Evolutionary conservation across 1,284 basidiomycete genomes (phyloP), one percentile per base, ranked within the genome.

Genomic region (Apiotrichum veenhuisii): DNA sequence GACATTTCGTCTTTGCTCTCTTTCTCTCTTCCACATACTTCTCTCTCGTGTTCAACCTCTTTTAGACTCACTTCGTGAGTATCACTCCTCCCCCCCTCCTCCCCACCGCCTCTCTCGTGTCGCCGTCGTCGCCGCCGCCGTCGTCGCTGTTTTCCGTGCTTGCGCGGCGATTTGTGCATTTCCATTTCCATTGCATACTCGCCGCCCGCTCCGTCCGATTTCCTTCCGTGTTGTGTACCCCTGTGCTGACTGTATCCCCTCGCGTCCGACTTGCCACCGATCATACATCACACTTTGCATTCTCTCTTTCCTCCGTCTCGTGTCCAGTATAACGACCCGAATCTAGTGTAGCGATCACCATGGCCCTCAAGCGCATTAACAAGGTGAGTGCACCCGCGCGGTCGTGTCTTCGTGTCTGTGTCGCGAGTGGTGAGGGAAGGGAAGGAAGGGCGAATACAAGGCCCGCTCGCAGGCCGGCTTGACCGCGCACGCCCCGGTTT

Each of bases 311-410:
- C 9, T 26, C 10, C 37, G 18, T 34, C 22, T 14, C 23, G 7
- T 22, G 33, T 22, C 15, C 40, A 14, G 44, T 41, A 50, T 46
- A 22, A 47, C 45, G 27, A 54, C 37, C 38, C n/a, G 18, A n/a
- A 17, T 49, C 46, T 26, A 49, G 18, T 47, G 23, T 42, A 36
- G 34, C 42, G 41, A 47, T 30, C 69, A 73, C 14, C 53, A 96
- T 95, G 93, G 92, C 93, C 74, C 84, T 96, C 70, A 95, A 94
- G 84, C 92, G 93, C 84, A 97, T 97, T 82, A 95, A 93, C 88
- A 96, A 95, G 88, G 93, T 92, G 63, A 56, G 84, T 30, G 30
- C 7, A 30, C 5, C 12, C 30, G 5, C 70, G 9, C 47, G 18
- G 8, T 9, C 15, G 14, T 9, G 20, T 41, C 40, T n/a, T 22